Conservation (phyloP, 768 basidiomycete species). For the Pisolithus tinctorius region DNA sequence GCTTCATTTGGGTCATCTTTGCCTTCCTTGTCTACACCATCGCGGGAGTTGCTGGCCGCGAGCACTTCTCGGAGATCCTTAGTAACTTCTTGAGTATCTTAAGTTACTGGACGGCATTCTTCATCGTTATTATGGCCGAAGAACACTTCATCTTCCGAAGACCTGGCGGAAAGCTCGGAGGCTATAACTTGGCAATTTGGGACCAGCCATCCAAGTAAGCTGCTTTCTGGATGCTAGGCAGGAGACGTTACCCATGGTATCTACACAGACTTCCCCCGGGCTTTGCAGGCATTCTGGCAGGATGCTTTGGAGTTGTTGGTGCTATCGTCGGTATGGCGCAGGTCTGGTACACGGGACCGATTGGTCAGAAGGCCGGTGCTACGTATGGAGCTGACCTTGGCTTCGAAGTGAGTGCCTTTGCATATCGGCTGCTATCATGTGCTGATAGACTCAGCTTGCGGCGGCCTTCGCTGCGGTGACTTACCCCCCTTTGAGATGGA, state of each 20-base stretch:
- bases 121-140: slow-evolving; percentile 38
- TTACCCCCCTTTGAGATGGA: too few species aligned
- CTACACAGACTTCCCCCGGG: slow-evolving; percentile 29
- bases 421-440: too few species aligned
- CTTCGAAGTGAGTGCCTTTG: slow-evolving; percentile 27
- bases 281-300: slow-evolving; percentile 41
- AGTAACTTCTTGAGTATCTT: slow-evolving; percentile 37
- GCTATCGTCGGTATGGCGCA: slow-evolving; percentile 48
- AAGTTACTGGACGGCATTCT: slow-evolving; percentile 42
- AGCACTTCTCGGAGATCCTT: slow-evolving; percentile 38
- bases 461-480: too few species aligned
- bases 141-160: slow-evolving; percentile 44
- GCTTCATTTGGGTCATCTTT: slow-evolving; percentile 40
- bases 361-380: slow-evolving; percentile 36
- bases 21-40: slow-evolving; percentile 34
- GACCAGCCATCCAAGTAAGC: slow-evolving; percentile 34
- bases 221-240: neutral
- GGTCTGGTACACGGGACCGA: slow-evolving; percentile 46
- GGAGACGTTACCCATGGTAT: neutral
- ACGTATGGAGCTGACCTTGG: slow-evolving; percentile 39
- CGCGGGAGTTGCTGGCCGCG: slow-evolving; percentile 35
- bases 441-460: too few species aligned
- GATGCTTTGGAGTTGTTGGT: slow-evolving; percentile 39
- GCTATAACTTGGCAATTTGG: slow-evolving; percentile 47
- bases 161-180: slow-evolving; percentile 33